Evolutionary conservation across 2,329 filamentous ascomycete genomes (phyloP), one percentile per base, ranked within the genome.

Genomic region (Pleoardoris graminearum): DNA sequence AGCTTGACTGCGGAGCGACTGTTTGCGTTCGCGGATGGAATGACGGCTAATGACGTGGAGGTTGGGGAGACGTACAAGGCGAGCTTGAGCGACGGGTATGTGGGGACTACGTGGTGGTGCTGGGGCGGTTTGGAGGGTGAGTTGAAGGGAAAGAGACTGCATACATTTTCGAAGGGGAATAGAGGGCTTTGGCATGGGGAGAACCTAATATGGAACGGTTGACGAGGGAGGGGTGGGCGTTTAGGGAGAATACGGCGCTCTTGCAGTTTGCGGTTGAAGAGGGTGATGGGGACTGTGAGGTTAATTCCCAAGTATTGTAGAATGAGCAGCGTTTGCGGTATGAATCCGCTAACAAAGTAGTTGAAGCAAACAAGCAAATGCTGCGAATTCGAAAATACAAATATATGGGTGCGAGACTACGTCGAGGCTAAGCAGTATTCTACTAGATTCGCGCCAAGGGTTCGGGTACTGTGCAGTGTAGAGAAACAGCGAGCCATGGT

Each of bases 41-140:
- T 14, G 29, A 44, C 6, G n/a, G 16, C 27, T 11, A 17, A 44
- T 14, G 27, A 44, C 23, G 17, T 44, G 12, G 12, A 27, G 10
- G 30, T 49, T 27, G 51, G 50, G 4, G 51, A 54, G 30, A 35
- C 29, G 29, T 50, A 50, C 32, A 38, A 12, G 6, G 22, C 46
- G 2, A 12, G 16, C 3, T 10, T 53, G 8, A 32, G n/a, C 17
- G 46, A 51, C 10, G 47, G 37, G 7, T 48, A 48, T 23, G 46
- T 54, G 27, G 54, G 50, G 7, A 25, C 47, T 27, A 48, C 29
- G 8, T 51, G 54, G 54, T 57, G 47, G 54, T 50, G 54, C 29
- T 56, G 54, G 43, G 54, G 50, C 12, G 54, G 32, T 7, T 14
- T 51, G 43, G 51, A 57, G 16, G 48, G 25, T 16, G 46, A 48